A percentile compares a stretch with the other conserved stretches of the same genome.
phyloP scores from a whole-genome alignment of 2,329 filamentous ascomycete species.

The Nannizzia gypsea region DNA sequence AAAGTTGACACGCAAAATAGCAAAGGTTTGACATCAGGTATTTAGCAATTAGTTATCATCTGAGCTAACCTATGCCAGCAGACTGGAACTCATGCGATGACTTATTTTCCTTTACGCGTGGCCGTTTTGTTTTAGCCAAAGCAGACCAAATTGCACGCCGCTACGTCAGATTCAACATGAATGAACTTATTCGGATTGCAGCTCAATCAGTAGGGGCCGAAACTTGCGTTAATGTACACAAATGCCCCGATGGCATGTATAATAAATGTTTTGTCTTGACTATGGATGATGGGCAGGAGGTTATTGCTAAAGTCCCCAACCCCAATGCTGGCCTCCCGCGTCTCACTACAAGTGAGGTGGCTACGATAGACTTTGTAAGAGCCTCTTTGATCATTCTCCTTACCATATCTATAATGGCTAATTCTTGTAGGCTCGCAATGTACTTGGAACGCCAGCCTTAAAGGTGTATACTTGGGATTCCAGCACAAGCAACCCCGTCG shows the following conservation, averaged over 20 bases:
- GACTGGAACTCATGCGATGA: background rate
- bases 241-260: slow-evolving; percentile 11
- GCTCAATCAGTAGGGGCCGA: slow-evolving; percentile 20
- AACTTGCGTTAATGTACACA: background rate
- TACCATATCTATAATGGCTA: background rate
- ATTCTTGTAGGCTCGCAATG: background rate
- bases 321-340: slow-evolving; percentile 5
- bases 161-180: slow-evolving; percentile 23
- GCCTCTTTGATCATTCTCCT: background rate
- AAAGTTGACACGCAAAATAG: background rate
- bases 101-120: slow-evolving; percentile 9
- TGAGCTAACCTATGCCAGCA: background rate
- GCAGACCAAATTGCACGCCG: slow-evolving; percentile 5
- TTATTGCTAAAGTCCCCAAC: slow-evolving; percentile 11
- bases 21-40: background rate
- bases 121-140: slow-evolving; percentile 7
- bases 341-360: slow-evolving; percentile 25
- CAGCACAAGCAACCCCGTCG: slow-evolving; percentile 14
- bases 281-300: slow-evolving; percentile 10
- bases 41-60: background rate
- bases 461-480: slow-evolving; percentile 9
- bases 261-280: slow-evolving; percentile 18
- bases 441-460: slow-evolving; percentile 4
- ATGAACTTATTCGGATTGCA: slow-evolving; percentile 23
- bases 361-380: slow-evolving; percentile 24